Percentiles rank a stretch among this genome's conserved stretches.
These are phyloP conservation scores for Yamadazyma jaroonii DNA, from an alignment of 1,139 yeast species.

Conservation along the genomic window DNA sequence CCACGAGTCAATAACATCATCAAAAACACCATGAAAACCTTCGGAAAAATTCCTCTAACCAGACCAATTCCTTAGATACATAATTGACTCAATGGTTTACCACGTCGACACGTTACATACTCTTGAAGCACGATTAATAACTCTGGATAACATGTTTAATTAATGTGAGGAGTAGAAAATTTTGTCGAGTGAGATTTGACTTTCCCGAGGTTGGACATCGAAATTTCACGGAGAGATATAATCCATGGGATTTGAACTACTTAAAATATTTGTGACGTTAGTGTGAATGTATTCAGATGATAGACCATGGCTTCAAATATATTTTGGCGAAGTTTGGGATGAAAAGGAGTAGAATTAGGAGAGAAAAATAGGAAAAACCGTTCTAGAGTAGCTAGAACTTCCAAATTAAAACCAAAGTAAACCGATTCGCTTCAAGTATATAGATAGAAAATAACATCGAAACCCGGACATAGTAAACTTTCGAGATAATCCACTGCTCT, in stretches of 20 bases:
- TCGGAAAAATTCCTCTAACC: too few relatives aligned
- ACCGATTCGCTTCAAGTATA: not conserved
- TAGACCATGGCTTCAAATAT: not conserved
- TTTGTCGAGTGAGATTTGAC: constrained; percentile 5
- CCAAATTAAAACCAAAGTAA: not conserved
- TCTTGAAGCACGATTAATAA: constrained; percentile 42
- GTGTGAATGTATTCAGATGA: not conserved
- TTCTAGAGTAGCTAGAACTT: not conserved
- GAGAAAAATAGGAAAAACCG: not conserved
- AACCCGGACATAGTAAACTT: constrained; percentile 1
- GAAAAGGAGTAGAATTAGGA: too few relatives aligned
- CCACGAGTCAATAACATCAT: not conserved
- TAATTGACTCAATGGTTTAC: too few relatives aligned
- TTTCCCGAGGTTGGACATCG: constrained; percentile 7
- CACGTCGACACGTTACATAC: constrained; percentile 26
- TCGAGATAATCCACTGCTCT: not conserved
- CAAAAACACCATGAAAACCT: too few relatives aligned
- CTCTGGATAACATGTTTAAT: constrained; percentile 16
- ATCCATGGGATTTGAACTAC: constrained; percentile 3
- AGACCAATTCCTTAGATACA: too few relatives aligned
- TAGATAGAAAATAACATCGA: not conserved
- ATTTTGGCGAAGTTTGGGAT: not conserved
- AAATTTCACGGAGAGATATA: constrained; percentile 3
- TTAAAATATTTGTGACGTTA: not conserved
- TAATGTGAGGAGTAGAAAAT: constrained; percentile 4